Evolutionary conservation across 495 filamentous ascomycete species (phyloP), one percentile per base, ranked within the genome.

Genomic region (Penicillium herquei): DNA sequence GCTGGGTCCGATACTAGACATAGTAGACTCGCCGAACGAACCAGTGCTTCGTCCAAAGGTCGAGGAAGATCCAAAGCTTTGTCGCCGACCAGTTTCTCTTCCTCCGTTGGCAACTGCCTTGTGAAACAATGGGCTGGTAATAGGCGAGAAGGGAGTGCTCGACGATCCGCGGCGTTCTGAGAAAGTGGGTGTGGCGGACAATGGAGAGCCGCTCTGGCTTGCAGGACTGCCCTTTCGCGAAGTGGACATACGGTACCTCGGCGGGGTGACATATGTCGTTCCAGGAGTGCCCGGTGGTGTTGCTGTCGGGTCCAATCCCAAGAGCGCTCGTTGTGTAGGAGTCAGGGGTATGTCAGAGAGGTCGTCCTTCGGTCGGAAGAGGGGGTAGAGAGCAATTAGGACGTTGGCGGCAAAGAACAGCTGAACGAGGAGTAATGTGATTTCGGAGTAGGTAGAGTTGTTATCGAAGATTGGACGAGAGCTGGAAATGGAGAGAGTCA

Each of bases 311-410:
- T 88, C 81, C 9, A 98, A 84, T 10, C 92, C 92, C 16, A 98
- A 80, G 14, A 96, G 82, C 49, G 83, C 78, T 39, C 94, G 88
- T 70, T 98, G 94, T 11, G 86, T 85, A 18, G 94, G 91, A 6
- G 92, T 97, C 49, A 98, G 80, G 56, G 94, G 85, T 46, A 98
- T 95, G 68, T 98, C 93, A 59, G 84, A 77, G 55, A 96, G 79
- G 56, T 93, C 83, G 69, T 96, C 92, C 52, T 78, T 81, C 7
- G 73, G 71, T 47, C 84, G 81, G 64, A 90, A 68, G 17, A 96
- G 80, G 11, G 91, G 94, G 18, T 81, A 77, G 35, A 87, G 61
- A 13, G 89, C 85, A 12, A 82, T 56, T 55, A 77, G 54, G 52
- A 93, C 84, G 69, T 92, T 94, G 69, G 77, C 70, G 39, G 84